phyloP scores from a whole-genome alignment of 805 yeast genomes.

The Zygoascus tannicola region DNA sequence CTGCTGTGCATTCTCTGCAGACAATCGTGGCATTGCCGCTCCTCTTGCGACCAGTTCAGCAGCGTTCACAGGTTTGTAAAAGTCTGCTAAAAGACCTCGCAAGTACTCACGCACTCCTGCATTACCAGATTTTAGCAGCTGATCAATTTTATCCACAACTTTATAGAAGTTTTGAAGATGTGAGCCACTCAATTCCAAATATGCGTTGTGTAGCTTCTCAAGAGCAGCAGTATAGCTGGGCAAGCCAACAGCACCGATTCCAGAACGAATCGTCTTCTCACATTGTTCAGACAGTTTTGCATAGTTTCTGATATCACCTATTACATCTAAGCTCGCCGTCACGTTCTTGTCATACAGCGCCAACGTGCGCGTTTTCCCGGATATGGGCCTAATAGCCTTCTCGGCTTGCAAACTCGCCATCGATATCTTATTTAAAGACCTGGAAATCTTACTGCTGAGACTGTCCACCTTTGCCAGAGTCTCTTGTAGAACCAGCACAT shows the following conservation, averaged over 20 bases:
- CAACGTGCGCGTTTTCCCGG: conserved; percentile 49
- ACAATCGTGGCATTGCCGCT: conserved; percentile 27
- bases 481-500: conserved; percentile 72
- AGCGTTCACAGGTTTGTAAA: conserved; percentile 38
- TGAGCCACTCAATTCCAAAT: conserved; percentile 19
- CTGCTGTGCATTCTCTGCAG: conserved; percentile 22
- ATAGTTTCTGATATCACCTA: conserved; percentile 27
- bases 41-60: conserved; percentile 33
- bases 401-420: conserved; percentile 48
- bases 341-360: conserved; percentile 41
- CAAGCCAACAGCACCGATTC: conserved; percentile 15
- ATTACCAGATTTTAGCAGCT: conserved; percentile 49
- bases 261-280: conserved; percentile 25
- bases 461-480: conserved; percentile 51
- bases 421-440: conserved; percentile 46
- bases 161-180: conserved; percentile 45
- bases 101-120: conserved; percentile 43
- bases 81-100: conserved; percentile 34
- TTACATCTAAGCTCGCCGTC: conserved; percentile 20
- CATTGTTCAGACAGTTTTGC: conserved; percentile 38
- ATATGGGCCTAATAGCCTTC: conserved; percentile 59
- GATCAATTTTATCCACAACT: conserved; percentile 45
- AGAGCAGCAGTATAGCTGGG: conserved; percentile 19
- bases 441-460: conserved; percentile 45
- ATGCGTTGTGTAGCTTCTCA: conserved; percentile 17